These are phyloP conservation scores for Chalaropsis thielavioides DNA, from an alignment of 2,329 filamentous ascomycete species.

Conservation along the genomic window DNA sequence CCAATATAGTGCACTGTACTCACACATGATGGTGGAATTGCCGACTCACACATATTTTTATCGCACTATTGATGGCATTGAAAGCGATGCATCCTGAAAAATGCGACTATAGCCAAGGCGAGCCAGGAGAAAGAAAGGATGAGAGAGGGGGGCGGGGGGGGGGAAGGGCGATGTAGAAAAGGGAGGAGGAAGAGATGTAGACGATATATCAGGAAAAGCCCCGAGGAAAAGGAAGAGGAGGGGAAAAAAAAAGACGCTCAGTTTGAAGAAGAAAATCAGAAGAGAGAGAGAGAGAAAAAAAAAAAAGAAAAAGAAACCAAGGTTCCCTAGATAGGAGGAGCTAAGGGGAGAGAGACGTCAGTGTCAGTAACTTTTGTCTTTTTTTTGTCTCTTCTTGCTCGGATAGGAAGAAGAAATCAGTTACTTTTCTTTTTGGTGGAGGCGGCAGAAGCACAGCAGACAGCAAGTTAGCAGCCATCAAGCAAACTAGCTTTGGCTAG, in stretches of 20 bases:
- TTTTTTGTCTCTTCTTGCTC: slow-evolving; percentile 14
- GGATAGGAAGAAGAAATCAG: slow-evolving; percentile 12
- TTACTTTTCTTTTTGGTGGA: slow-evolving; percentile 2
- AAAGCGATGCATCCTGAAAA: slow-evolving; percentile 10
- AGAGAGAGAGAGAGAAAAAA: neutral
- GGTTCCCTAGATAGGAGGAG: neutral
- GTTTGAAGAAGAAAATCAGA: neutral
- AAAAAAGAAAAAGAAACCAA: neutral
- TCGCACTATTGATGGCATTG: slow-evolving; percentile 11
- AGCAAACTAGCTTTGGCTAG: neutral
- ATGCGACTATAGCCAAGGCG: neutral
- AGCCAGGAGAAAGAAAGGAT: slow-evolving; percentile 1
- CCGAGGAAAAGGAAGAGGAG: neutral
- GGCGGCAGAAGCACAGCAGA: neutral
- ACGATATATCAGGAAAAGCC: no score
- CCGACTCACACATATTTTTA: slow-evolving; percentile 16
- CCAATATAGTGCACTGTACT: neutral
- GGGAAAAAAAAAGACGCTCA: neutral
- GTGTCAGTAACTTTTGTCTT: slow-evolving; percentile 13
- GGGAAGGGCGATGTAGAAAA: slow-evolving; percentile 4
- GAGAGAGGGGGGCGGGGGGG: slow-evolving; percentile 12
- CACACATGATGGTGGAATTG: neutral
- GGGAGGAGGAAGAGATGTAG: neutral
- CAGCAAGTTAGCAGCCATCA: neutral
- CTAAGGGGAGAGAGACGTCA: slow-evolving; percentile 1